Base-by-base conservation (phyloP, 768 basidiomycete species). In the Termitomyces sp. region DNA sequence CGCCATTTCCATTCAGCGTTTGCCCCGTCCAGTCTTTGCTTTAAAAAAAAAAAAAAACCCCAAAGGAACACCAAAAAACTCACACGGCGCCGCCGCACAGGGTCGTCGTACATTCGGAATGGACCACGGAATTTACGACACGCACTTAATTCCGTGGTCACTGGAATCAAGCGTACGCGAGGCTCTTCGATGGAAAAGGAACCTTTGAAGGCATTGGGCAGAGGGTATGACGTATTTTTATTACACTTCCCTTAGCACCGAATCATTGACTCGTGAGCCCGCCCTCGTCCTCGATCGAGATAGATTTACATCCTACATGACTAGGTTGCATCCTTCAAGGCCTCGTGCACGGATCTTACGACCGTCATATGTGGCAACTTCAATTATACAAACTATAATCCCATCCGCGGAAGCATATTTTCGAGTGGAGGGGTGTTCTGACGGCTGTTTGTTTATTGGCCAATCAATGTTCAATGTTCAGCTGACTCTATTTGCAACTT, bases 191-290 rank as follows among this genome's bases (percentile, higher is more conserved):
- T 11, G 53, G 22, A 42, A 41, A 39, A 39, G 37, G 37, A 39
- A 39, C 6, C 30, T 42, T n/a, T 30, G 20, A 20, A 36, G 7
- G 52, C 37, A 24, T 39, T 34, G 62, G 56, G 62, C 42, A 41
- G 24, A 60, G 62, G 58, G 62, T 55, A 61, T 64, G 63, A 58
- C 58, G 63, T 39, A 58, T 36, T n/a, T 51, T 20, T 18, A 24
- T 33, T 41, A 45, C 42, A 16, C 48, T 49, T 20, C 34, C 22
- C 57, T 45, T 44, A 30, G 48, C 52, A 49, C 54, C 18, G 11
- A 9, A 48, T 33, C 30, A 48, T n/a, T 48, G 47, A 48, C 30
- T 30, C 8, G 34, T 49, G 45, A 48, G 37, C 9, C 33, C n/a
- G 46, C 45, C 24, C 51, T 33, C 7, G 18, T 54, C 39, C 31